Evolutionary conservation across 2,329 filamentous ascomycete genomes (phyloP).

Genomic region (Colletotrichum kahawae): DNA sequence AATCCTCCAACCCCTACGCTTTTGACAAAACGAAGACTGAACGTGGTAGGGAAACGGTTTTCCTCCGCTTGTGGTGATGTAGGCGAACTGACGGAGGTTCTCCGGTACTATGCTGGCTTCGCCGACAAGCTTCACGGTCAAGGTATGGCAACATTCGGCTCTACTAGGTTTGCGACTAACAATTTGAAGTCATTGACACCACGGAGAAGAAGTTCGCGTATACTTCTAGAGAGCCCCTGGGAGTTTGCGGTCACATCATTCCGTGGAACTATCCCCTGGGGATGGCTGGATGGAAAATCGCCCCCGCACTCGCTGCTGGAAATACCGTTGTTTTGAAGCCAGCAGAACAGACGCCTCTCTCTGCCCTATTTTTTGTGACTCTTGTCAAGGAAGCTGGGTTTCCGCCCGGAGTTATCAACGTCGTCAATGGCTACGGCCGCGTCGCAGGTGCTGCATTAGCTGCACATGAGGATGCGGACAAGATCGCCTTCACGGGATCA

Average conservation of each 20-base stretch:
- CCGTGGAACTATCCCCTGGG: not conserved
- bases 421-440: not conserved
- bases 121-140: not conserved
- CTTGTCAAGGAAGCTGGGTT: not conserved
- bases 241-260: not conserved
- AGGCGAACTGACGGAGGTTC: not conserved
- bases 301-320: not conserved
- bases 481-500: not conserved
- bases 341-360: too few relatives aligned
- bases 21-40: rapidly evolving
- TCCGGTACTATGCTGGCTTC: not conserved
- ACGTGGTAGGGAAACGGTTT: not conserved
- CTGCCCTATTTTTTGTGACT: not conserved
- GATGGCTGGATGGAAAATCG: not conserved
- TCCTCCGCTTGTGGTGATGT: not conserved
- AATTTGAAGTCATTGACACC: not conserved
- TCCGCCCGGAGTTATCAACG: not conserved
- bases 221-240: not conserved
- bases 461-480: not conserved
- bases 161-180: not conserved
- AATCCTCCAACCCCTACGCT: not conserved
- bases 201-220: not conserved
- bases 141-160: not conserved
- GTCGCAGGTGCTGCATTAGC: not conserved
- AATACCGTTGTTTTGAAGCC: not conserved